Conservation (phyloP, 1,284 basidiomycete genomes). For the Irpex sp. region DNA sequence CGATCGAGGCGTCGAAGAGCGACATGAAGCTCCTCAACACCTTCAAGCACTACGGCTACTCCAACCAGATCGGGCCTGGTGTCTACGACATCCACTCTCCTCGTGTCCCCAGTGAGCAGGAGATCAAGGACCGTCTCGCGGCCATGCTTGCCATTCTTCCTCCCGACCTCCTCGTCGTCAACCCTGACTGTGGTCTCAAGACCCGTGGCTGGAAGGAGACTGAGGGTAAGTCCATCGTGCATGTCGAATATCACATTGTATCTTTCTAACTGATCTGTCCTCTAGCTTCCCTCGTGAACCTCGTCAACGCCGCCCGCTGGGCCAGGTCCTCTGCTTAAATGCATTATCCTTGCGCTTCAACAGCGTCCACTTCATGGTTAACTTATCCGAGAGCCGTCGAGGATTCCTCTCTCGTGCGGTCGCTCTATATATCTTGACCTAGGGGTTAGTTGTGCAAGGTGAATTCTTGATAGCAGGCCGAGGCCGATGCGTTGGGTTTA, state of each 20-base stretch:
- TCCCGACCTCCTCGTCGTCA: constrained; percentile 82
- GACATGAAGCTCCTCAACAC: constrained; percentile 97
- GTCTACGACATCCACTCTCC: constrained; percentile 99
- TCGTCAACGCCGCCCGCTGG: constrained; percentile 90
- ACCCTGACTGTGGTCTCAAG: constrained; percentile 92
- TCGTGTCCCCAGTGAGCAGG: constrained; percentile 91
- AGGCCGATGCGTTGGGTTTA: constrained; percentile 2
- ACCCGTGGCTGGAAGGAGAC: constrained; percentile 98
- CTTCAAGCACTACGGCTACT: constrained; percentile 96
- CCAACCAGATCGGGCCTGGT: constrained; percentile 98
- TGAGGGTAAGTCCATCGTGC: constrained; percentile 42
- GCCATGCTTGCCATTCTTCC: constrained; percentile 82
- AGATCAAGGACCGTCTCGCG: constrained; percentile 93
- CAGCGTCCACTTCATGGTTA: constrained; percentile 65
- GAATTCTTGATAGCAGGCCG: constrained; percentile 19
- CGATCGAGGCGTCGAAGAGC: constrained; percentile 97
- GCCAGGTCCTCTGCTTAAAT: constrained; percentile 77
- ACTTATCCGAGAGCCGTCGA: constrained; percentile 32
- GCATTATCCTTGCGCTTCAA: constrained; percentile 74
- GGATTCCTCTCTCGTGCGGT: constrained; percentile 22
- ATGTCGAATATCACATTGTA: constrained; percentile 17
- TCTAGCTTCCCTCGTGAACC: constrained; percentile 74
- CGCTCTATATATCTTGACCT: constrained; percentile 27
- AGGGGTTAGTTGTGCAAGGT: constrained; percentile 32
- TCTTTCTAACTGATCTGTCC: constrained; percentile 10